Conservation (phyloP, 192 early-diverging fungal genomes). For the Haplosporangium gracile region DNA sequence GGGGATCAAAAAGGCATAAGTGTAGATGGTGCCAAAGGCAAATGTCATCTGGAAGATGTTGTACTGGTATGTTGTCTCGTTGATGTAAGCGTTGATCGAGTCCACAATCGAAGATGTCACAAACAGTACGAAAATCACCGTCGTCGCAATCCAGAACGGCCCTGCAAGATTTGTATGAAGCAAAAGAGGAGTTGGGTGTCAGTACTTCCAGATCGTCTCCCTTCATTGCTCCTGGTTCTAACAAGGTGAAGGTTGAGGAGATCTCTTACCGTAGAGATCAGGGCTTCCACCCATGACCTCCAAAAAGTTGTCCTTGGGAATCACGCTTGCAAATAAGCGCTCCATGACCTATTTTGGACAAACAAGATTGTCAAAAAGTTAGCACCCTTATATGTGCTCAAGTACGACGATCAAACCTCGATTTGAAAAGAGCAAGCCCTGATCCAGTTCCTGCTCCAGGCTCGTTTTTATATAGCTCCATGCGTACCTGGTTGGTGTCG, state of each 20-base stretch:
- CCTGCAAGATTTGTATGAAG: slow-evolving; percentile 56
- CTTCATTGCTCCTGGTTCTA: no score
- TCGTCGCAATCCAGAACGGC: slow-evolving; percentile 98
- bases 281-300: slow-evolving; percentile 87
- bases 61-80: slow-evolving; percentile 69
- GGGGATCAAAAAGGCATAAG: slow-evolving; percentile 81
- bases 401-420: background rate
- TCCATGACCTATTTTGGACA: slow-evolving; percentile 72
- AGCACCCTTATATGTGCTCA: background rate
- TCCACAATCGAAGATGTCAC: slow-evolving; percentile 92
- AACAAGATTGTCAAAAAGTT: background rate
- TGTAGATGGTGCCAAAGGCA: slow-evolving; percentile 86
- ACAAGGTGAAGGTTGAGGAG: background rate
- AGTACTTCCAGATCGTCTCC: background rate
- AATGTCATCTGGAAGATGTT: slow-evolving; percentile 88
- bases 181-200: background rate
- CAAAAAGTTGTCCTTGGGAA: slow-evolving; percentile 84
- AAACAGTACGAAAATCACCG: slow-evolving; percentile 97
- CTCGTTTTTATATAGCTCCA: background rate
- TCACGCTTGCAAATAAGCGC: slow-evolving; percentile 74
- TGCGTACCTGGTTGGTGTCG: slow-evolving; percentile 82
- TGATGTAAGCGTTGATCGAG: slow-evolving; percentile 80
- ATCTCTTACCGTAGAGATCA: slow-evolving; percentile 87
- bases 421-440: background rate
- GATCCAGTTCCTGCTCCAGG: background rate